phyloP scores from a whole-genome alignment of 768 basidiomycete species.

The Calocera cornea region DNA sequence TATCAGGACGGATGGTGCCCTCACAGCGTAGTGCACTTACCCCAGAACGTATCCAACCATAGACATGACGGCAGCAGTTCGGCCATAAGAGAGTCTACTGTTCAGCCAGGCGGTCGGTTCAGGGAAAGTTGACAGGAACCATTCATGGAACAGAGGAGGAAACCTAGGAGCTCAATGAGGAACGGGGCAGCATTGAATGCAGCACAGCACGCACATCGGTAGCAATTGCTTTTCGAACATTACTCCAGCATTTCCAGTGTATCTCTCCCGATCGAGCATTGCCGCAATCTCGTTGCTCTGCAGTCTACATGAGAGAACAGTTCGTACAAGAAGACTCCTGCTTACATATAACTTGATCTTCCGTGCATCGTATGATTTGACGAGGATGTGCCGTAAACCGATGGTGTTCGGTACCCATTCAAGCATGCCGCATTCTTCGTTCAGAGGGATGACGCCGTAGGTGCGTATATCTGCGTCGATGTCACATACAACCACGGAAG shows the following conservation, averaged over 20 bases:
- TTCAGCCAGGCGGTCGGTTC: conserved; percentile 92
- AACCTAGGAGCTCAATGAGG: conserved; percentile 32
- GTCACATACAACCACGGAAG: not conserved
- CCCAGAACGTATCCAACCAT: conserved; percentile 97
- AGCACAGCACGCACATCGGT: conserved; percentile 33
- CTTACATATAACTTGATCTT: conserved; percentile 39
- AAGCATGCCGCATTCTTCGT: conserved; percentile 93
- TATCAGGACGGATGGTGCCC: not conserved
- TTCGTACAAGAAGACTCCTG: not conserved
- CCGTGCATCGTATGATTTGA: conserved; percentile 48
- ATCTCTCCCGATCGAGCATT: conserved; percentile 30
- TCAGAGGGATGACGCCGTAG: conserved; percentile 95
- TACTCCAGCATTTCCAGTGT: conserved; percentile 31
- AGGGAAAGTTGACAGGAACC: conserved; percentile 95
- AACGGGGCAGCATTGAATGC: not conserved
- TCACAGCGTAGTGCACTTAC: conserved; percentile 33
- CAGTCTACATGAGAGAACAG: not conserved
- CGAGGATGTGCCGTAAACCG: conserved; percentile 62
- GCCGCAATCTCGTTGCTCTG: conserved; percentile 24
- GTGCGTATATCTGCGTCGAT: conserved; percentile 66
- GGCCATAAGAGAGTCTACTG: conserved; percentile 69
- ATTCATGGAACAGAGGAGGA: conserved; percentile 85
- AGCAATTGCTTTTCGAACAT: conserved; percentile 42
- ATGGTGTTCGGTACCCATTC: conserved; percentile 97
- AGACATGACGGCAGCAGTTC: conserved; percentile 93